Base-by-base conservation (phyloP, 2,329 filamentous ascomycete genomes). In the Trichoderma citrinoviride region DNA sequence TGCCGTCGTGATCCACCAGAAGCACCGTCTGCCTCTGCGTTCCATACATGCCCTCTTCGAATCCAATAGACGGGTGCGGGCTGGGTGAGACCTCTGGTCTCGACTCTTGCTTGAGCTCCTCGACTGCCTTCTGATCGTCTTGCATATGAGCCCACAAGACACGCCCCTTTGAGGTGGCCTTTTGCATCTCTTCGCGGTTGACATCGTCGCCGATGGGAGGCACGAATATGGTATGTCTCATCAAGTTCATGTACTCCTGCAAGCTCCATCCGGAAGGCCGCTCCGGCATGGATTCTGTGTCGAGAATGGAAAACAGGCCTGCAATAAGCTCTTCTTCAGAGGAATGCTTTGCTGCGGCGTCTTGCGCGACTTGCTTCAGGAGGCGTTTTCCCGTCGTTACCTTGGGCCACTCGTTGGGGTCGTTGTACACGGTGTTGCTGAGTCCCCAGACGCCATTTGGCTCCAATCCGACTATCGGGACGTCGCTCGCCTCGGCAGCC, bases 11-110 rank as follows among this genome's bases (percentile, higher is more conserved):
- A 69, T 87, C 85, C 7, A 89, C 83, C 50, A 88, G 75, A 15
- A 89, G 74, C 15, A 88, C 77, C 0, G 86, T 89, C 76, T 89
- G 87, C 43, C 87, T 77, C 75, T 89, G 87, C 5, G 87, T 89
- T 4, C 87, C 87, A 69, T 89, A 89, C 68, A 87, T 77, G 1
- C 87, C 87, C 5, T 81, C 84, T 71, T 84, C 82, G 68, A 85
- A 87, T 1, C 79, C 79, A 49, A 75, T 79, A 17, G 68, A 66
- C 0, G 67, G 65, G 27, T 54, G 61, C 7, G 46, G 60, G 25
- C 65, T 73, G 63, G 68, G 73, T 37, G 72, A 70, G 7, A 76
- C 71, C 17, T 80, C 79, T 2, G 80, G 79, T 27, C 75, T 74
- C 54, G 78, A 73, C 47, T 78, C 74, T 4, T 73, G 70, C 40